Conservation (phyloP, 2,329 filamentous ascomycete genomes). For the Ilyonectria mors-panacis region DNA sequence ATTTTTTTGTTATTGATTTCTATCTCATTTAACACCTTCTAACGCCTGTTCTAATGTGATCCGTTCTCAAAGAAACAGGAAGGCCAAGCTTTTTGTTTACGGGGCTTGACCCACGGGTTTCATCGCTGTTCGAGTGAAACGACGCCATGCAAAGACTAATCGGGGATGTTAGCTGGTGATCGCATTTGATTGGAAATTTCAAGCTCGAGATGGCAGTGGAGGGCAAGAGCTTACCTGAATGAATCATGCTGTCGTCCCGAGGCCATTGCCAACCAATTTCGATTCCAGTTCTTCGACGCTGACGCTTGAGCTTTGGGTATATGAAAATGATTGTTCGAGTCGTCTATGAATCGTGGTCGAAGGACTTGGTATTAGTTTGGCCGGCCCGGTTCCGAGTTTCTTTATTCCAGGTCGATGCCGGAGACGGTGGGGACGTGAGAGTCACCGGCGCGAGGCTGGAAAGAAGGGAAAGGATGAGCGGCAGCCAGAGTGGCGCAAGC, state of each 20-base stretch:
- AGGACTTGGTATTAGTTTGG: background rate
- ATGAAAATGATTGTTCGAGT: background rate
- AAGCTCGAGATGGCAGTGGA: background rate
- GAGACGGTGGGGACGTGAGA: conserved; percentile 20
- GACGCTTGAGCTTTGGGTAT: background rate
- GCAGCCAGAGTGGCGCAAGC: conserved; percentile 19
- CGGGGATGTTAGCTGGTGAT: background rate
- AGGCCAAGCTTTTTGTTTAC: background rate
- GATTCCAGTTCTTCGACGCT: background rate
- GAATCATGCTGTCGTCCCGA: background rate
- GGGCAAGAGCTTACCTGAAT: background rate
- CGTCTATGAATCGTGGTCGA: conserved; percentile 3
- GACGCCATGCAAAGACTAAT: background rate
- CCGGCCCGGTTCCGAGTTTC: background rate
- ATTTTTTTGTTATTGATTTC: background rate
- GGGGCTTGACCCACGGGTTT: background rate
- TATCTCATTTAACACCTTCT: background rate
- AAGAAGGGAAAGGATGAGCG: conserved; percentile 19
- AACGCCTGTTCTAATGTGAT: background rate
- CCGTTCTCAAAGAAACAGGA: background rate
- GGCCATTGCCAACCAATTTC: background rate
- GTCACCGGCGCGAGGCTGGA: conserved; percentile 11
- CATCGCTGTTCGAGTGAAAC: conserved; percentile 3
- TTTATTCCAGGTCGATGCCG: conserved; percentile 25
- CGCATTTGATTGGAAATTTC: background rate